phyloP scores from a whole-genome alignment of 2,329 filamentous ascomycete genomes.

The Aureobasidium namibiae region DNA sequence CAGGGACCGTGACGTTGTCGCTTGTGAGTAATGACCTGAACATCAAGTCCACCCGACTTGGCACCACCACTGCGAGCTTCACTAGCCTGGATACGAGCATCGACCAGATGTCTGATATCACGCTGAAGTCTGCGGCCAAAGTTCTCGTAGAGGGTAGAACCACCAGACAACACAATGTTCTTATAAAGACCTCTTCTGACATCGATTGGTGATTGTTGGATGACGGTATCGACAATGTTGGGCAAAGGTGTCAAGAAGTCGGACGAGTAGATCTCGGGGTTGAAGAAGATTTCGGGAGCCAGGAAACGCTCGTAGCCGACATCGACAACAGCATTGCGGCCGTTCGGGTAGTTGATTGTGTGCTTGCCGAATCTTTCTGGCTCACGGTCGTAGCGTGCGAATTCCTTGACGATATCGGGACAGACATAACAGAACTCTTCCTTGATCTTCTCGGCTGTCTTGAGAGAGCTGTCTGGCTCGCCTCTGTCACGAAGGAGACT shows the following conservation, averaged over 20 bases:
- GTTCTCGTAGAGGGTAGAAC: constrained; percentile 96
- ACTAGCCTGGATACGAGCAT: constrained; percentile 83
- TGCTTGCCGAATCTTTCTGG: constrained; percentile 84
- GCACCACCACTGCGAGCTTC: constrained; percentile 87
- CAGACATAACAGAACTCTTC: constrained; percentile 98
- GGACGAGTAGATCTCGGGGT: constrained; percentile 98
- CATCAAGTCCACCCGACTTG: constrained; percentile 87
- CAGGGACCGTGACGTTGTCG: constrained; percentile 94
- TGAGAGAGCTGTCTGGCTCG: constrained; percentile 91
- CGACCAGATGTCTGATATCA: constrained; percentile 93
- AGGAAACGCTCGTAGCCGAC: constrained; percentile 97
- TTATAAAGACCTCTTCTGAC: constrained; percentile 96
- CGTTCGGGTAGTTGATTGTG: constrained; percentile 75
- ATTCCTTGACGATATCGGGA: constrained; percentile 98
- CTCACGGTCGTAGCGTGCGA: constrained; percentile 87
- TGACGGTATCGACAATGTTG: constrained; percentile 89
- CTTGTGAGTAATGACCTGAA: constrained; percentile 96
- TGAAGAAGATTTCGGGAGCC: constrained; percentile 99
- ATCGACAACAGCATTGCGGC: constrained; percentile 76
- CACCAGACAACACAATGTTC: constrained; percentile 97
- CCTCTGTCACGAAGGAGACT: constrained; percentile 90
- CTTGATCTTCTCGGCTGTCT: constrained; percentile 97
- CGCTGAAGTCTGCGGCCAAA: constrained; percentile 93
- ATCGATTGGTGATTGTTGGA: constrained; percentile 95
- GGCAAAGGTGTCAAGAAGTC: constrained; percentile 95